phyloP scores from a whole-genome alignment of 345 rosid species.

The Gossypioides kirkii region DNA sequence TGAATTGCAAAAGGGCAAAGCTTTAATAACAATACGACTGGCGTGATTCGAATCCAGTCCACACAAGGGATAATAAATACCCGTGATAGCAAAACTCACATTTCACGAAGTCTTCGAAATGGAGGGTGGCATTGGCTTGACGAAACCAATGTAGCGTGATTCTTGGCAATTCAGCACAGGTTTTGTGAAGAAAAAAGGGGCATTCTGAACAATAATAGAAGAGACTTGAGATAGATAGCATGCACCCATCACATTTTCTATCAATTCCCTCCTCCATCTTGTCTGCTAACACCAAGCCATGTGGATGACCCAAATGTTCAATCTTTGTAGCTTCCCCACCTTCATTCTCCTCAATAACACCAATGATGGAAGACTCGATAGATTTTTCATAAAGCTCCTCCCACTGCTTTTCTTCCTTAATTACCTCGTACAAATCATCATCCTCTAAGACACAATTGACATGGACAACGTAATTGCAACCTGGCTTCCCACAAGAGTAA shows the following conservation, averaged over 20 bases:
- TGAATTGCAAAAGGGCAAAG: too few relatives aligned
- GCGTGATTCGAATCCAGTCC: too few relatives aligned
- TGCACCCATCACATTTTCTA: neutral
- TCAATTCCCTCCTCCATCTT: neutral
- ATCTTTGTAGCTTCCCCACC: conserved; percentile 5
- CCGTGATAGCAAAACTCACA: rapidly evolving
- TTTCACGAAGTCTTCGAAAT: rapidly evolving
- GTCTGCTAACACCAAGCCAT: neutral
- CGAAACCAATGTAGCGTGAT: neutral
- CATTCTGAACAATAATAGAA: too few relatives aligned
- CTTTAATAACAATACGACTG: too few relatives aligned
- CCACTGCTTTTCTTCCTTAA: neutral
- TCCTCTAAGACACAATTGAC: conserved; percentile 16
- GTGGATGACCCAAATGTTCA: neutral
- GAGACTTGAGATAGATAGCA: neutral
- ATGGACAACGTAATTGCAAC: conserved; percentile 20
- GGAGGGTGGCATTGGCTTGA: rapidly evolving
- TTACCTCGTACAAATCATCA: conserved; percentile 6
- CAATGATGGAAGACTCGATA: neutral
- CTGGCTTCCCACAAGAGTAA: conserved; percentile 1
- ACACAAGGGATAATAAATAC: too few relatives aligned
- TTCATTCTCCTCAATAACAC: neutral
- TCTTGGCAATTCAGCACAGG: neutral
- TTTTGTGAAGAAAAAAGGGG: too few relatives aligned
- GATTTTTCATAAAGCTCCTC: too few relatives aligned